phyloP scores from a whole-genome alignment of 2,329 filamentous ascomycete genomes.

The Beauveria rudraprayagi region DNA sequence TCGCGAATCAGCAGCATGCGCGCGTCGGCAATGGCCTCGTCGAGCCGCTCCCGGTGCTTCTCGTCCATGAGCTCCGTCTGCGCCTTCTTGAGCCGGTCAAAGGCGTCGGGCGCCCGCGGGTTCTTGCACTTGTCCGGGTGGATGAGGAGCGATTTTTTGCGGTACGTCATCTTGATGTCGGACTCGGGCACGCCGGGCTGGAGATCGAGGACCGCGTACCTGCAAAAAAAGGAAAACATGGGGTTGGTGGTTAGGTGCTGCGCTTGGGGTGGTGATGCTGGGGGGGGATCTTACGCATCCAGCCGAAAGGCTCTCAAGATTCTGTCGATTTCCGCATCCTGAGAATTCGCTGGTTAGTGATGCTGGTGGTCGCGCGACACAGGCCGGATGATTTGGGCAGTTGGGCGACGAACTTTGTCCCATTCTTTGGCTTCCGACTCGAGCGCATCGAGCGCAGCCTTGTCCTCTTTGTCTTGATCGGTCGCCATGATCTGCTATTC shows the following conservation, averaged over 20 bases:
- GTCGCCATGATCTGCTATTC: constrained; percentile 27
- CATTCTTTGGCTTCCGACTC: constrained; percentile 84
- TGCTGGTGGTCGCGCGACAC: not conserved
- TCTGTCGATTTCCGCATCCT: constrained; percentile 93
- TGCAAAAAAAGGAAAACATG: constrained; percentile 22
- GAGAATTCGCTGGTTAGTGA: constrained; percentile 1
- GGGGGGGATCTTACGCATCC: constrained; percentile 38
- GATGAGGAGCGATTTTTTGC: constrained; percentile 97
- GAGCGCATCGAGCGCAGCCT: constrained; percentile 71
- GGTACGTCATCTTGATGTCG: constrained; percentile 90
- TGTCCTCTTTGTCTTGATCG: constrained; percentile 45
- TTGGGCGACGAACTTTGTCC: constrained; percentile 56
- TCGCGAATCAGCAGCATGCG: constrained; percentile 92
- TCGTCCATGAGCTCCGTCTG: constrained; percentile 89
- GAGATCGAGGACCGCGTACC: constrained; percentile 89
- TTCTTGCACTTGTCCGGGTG: constrained; percentile 98
- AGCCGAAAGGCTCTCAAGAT: constrained; percentile 84
- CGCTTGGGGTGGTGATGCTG: not conserved
- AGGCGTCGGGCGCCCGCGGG: constrained; percentile 82
- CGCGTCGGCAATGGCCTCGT: constrained; percentile 93
- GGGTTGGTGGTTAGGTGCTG: not conserved
- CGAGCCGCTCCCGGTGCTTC: constrained; percentile 76
- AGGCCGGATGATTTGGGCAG: not conserved
- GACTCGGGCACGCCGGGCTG: constrained; percentile 92
- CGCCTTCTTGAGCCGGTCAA: constrained; percentile 93